Evolutionary conservation across 208 protist genomes (phyloP), one percentile per base, ranked within the genome.

Genomic region (Naegleria fowleri): DNA sequence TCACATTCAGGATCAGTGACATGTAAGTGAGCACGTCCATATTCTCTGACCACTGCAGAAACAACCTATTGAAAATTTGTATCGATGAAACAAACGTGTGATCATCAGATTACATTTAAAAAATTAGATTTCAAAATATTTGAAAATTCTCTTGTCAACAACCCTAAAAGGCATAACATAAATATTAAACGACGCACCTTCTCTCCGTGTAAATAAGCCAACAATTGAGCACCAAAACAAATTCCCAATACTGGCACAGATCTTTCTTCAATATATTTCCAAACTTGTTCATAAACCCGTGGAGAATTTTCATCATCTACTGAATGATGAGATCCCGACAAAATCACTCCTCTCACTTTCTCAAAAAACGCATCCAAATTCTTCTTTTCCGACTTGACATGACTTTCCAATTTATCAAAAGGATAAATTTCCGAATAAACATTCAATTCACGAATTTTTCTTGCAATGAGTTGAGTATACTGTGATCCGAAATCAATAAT

Each of bases 161-260:
- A n/a, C n/a, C n/a, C n/a, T n/a, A n/a, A n/a, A n/a, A n/a, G n/a
- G n/a, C n/a, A n/a, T n/a, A n/a, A n/a, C n/a, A n/a, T n/a, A n/a
- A n/a, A n/a, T n/a, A n/a, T n/a, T n/a, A 48, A 48, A 48, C 1
- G 1, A 48, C 43, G 7, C 43, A 48, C 43, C 43, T 48, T 48
- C 38, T 98, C 98, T 40, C 97, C 97, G 91, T 95, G 97, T 43
- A 91, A 55, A 43, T 93, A 92, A 84, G 95, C 94, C 59, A 99
- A 92, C 39, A 99, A 94, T 94, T 99, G 98, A 95, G 98, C 97
- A n/a, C 98, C 98, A 92, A 99, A 99, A 94, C 98, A 99, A 90
- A 99, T 99, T 90, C 98, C 98, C 0, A 99, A 92, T 7, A 99
- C 92, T 0, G 98, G 98, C 88, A 97, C 95, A 1, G 11, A 29